Conservation (phyloP, 2,329 filamentous ascomycete genomes). For the Setomelanomma holmii region DNA sequence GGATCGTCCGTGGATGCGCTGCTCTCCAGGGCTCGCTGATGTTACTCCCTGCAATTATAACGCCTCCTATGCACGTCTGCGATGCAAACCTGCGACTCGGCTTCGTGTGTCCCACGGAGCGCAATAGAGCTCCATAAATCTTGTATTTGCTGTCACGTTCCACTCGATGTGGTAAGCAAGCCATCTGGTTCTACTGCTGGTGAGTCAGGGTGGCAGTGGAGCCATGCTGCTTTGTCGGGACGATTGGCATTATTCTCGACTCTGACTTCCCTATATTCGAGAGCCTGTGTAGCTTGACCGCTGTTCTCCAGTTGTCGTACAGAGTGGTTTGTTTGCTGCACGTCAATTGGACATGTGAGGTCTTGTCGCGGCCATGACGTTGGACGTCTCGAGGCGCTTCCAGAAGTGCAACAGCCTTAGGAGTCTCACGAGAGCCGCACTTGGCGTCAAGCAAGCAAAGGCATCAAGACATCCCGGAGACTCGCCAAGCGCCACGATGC, state of each 20-base stretch:
- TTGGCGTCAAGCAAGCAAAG: conserved; percentile 35
- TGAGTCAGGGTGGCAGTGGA: too few species aligned
- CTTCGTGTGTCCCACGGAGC: too few species aligned
- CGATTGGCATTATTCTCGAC: too few species aligned
- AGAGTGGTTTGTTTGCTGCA: neutral
- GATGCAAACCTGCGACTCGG: too few species aligned
- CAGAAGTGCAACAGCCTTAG: conserved; percentile 21
- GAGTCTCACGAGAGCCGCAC: conserved; percentile 23
- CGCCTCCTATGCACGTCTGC: neutral
- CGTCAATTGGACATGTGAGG: conserved; percentile 7
- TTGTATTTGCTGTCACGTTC: neutral
- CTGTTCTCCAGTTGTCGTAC: conserved; percentile 21
- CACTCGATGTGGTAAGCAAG: too few species aligned
- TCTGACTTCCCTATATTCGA: too few species aligned
- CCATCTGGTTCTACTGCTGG: too few species aligned
- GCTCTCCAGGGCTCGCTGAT: conserved; percentile 16
- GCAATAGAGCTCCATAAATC: too few species aligned
- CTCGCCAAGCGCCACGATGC: too few species aligned
- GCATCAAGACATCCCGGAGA: conserved; percentile 23
- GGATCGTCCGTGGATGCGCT: conserved; percentile 21
- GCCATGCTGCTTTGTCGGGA: too few species aligned
- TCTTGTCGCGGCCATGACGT: neutral
- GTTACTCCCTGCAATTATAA: conserved; percentile 24
- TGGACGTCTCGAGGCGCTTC: conserved; percentile 6
- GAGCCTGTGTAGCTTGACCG: neutral